Evolutionary conservation across 1,139 yeast genomes (phyloP), one percentile per base, ranked within the genome.

Genomic region (Spathaspora jeffriesii): DNA sequence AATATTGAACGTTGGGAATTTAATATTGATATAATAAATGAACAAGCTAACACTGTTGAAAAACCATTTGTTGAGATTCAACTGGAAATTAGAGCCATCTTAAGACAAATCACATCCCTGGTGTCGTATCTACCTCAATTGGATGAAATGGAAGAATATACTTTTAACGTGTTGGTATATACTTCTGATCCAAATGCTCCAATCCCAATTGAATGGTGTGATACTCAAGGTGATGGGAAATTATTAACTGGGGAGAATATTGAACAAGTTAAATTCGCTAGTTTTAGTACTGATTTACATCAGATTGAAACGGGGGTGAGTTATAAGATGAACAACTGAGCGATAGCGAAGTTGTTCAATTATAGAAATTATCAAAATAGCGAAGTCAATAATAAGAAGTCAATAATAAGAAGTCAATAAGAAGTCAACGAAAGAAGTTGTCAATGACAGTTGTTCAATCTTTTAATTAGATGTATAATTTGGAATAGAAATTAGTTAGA

Each of bases 1-100:
- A 79, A 78, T 2, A 82, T 85, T 2, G 98, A 92, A 63, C 70
- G 91, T 47, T 92, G 98, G 98, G 90, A 89, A 59, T 92, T 92
- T 60, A 81, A 81, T 53, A 70, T 88, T 5, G 81, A 82, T 38
- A 70, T 79, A 1, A 58, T 69, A n/a, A 51, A 51, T 2, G 48
- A 48, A 14, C 50, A 50, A 10, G 44, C 31, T 5, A n/a, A 45
- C 5, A 52, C 18, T 13, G 31, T 5, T 2, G 45, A 36, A 8
- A 81, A 77, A 55, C 54, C 79, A 1, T 71, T 70, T 34, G 79
- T 72, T 3, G 80, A 76, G 37, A 81, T 86, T 7, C 92, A 87
- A 57, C 73, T 70, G 48, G 96, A 91, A 55, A 89, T 92, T 15
- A 95, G 90, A 61, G 83, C 93, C 0, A 84, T 92, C 20, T 84